phyloP scores from a whole-genome alignment of 306 rosid genomes.

The Castanea crenata region DNA sequence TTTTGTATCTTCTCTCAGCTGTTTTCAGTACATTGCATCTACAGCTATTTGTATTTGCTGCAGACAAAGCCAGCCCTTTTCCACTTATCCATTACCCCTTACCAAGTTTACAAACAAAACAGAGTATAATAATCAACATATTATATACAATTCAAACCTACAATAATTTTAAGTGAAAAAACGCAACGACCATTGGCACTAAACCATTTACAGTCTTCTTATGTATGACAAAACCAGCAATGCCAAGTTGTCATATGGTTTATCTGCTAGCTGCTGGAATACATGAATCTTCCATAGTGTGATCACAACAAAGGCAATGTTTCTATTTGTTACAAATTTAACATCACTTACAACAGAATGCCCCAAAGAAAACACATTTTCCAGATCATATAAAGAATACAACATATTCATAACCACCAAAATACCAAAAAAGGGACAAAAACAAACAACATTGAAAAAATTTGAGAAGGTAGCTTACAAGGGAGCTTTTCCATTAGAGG shows the following conservation, averaged over 20 bases:
- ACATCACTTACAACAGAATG: neutral
- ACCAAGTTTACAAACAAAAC: neutral
- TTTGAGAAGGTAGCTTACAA: slow-evolving; percentile 35
- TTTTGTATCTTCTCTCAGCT: too few relatives aligned
- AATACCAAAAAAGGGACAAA: neutral
- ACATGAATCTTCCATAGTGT: neutral
- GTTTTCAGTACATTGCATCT: neutral
- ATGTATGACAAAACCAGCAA: neutral
- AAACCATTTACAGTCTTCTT: neutral
- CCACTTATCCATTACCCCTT: neutral
- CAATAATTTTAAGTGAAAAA: neutral
- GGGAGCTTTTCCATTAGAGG: slow-evolving; percentile 92
- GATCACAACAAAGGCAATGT: neutral
- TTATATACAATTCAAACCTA: neutral
- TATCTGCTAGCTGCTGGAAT: neutral
- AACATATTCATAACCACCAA: too few relatives aligned
- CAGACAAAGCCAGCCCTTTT: neutral
- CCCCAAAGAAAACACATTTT: neutral
- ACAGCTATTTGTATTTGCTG: neutral
- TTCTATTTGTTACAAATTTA: neutral
- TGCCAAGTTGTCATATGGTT: neutral
- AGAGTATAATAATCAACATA: neutral
- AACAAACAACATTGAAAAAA: neutral
- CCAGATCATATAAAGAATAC: too few relatives aligned
- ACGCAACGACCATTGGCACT: neutral